A percentile compares a stretch with the other conserved stretches of the same genome.
phyloP scores from a whole-genome alignment of 2,329 filamentous ascomycete genomes.

The Fusarium devonianum region DNA sequence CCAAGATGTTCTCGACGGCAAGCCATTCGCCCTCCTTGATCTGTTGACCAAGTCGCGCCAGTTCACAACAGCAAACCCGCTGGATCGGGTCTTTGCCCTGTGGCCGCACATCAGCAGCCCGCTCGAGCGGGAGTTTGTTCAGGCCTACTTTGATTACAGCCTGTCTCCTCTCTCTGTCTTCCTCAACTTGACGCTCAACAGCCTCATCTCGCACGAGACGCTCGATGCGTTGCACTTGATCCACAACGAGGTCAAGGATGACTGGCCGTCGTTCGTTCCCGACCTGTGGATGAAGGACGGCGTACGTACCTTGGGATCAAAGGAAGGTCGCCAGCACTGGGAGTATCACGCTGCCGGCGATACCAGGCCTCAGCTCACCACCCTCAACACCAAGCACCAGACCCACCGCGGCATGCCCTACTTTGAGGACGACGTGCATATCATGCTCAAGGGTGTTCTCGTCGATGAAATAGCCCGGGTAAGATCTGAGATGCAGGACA shows the following conservation, averaged over 20 bases:
- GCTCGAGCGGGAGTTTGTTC: constrained; percentile 2
- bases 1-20: constrained; percentile 2
- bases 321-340: constrained; percentile 11
- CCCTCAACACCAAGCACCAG: constrained; percentile 11
- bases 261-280: constrained; percentile 9
- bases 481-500: constrained; percentile 6
- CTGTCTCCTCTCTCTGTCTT: constrained; percentile 6
- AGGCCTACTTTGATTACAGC: constrained; percentile 11
- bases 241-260: constrained; percentile 9
- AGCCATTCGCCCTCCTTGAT: constrained; percentile 4
- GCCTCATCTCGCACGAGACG: constrained; percentile 5
- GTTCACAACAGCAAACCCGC: constrained; percentile 9
- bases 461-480: constrained; percentile 6
- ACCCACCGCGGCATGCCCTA: constrained; percentile 8
- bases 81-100: constrained; percentile 10
- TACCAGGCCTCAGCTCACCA: constrained; percentile 2
- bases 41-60: constrained; percentile 10
- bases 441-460: constrained; percentile 13
- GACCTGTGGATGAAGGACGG: constrained; percentile 13
- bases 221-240: constrained; percentile 7
- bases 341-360: constrained; percentile 9
- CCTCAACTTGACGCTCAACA: constrained; percentile 14
- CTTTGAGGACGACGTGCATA: constrained; percentile 8
- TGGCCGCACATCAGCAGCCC: constrained; percentile 9
- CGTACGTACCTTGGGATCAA: constrained; percentile 5